Base-by-base conservation (phyloP, 495 filamentous ascomycete genomes). In the Aspergillus panamensis region DNA sequence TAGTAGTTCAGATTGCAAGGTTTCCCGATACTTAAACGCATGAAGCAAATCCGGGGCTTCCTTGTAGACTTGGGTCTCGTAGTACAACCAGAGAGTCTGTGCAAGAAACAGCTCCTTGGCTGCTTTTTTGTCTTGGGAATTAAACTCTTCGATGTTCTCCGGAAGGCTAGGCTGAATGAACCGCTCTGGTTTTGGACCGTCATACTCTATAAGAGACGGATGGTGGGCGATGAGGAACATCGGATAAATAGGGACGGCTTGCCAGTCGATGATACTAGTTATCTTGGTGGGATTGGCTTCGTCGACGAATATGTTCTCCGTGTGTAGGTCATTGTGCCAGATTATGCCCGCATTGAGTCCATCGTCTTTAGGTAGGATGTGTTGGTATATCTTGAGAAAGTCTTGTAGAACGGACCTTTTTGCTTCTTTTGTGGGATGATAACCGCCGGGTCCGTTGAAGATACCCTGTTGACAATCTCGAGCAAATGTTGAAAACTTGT, bases 231-330 rank as follows among this genome's bases (percentile, higher is more conserved):
- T 44, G 1, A 62, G 48, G 20, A 63, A 65, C 29, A 59, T 50
- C n/a, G 62, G 55, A 14, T 39, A 48, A 20, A 53, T 53, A 30
- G 51, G 48, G 0, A 56, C 48, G 8, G 45, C 49, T 48, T 65
- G 62, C 62, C 60, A 65, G 31, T 65, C 59, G 25, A 65, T 62
- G 21, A 62, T 59, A n/a, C 59, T 42, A 17, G 49, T 50, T 29
- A 62, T 65, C 8, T 48, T 21, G 1, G 45, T 40, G 12, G 47
- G 55, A 29, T 57, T 32, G 3, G 35, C 29, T 8, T 52, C 3
- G 30, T 63, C 60, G 37, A 64, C 55, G 37, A 64, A 57, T 13
- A 64, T 51, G 21, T 64, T 61, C 5, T 60, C 53, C 14, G 45
- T 51, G 17, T 64, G 59, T 21, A 62, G 45, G 21, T 62, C 62